Evolutionary conservation across 1,284 basidiomycete species (phyloP), one percentile per base, ranked within the genome.

Genomic region (Ganoderma sinense): DNA sequence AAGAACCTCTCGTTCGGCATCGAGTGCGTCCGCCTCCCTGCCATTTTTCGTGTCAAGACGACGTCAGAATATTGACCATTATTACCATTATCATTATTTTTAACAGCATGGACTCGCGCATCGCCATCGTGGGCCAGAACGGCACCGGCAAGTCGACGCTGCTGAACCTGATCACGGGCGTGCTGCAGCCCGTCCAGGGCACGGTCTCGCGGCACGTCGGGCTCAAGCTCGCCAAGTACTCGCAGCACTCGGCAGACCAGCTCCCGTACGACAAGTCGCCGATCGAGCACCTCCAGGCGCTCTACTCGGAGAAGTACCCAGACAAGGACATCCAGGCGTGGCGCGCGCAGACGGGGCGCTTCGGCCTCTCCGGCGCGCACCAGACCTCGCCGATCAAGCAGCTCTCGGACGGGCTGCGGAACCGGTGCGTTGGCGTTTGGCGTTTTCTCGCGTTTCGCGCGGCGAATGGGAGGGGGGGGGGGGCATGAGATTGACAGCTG

Each of bases 131-230:
- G 75, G 97, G 98, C 70, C 96, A 97, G 74, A 99, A 99, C 85
- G 97, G 97, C 81, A 94, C 97, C 41, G 97, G 97, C 72, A 99
- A 99, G 82, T 99, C 97, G 43, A 99, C 97, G 10, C 90, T 99
- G 64, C 89, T 99, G 59, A 93, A 99, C 85, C 90, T 99, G 69
- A 96, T 99, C 83, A 99, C 94, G 11, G 89, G 95, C 64, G 87
- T 81, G 18, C 88, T 98, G 45, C 91, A 94, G 75, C 96, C 98
- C 1, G 84, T 84, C 70, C 89, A 95, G 79, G 97, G 97, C 64
- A 94, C 94, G 31, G 82, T 99, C 75, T 94, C 93, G 64, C 95
- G 96, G 76, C 97, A 99, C 82, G 86, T 93, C 64, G 89, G 87
- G 45, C 88, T 99, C 77, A 99, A 99, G 84, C 91, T 99, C 71